Percentiles rank a stretch among this genome's conserved stretches.
Conservation (phyloP, 2,329 filamentous ascomycete genomes). For the Alternaria tenuissima region DNA sequence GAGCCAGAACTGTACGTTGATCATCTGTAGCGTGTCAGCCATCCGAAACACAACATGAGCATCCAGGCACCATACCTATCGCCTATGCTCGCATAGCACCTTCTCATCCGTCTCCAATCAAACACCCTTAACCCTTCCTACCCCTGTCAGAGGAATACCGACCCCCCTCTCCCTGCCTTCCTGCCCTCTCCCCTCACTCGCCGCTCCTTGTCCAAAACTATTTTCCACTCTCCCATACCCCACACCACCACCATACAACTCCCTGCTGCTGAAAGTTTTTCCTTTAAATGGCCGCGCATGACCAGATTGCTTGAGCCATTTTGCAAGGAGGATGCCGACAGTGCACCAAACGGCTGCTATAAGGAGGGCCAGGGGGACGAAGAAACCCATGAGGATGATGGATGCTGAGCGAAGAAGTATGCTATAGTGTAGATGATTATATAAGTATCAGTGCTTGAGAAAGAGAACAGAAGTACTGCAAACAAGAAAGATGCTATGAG, state of each 20-base stretch:
- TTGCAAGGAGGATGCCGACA: slow-evolving; percentile 28
- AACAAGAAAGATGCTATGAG: not conserved
- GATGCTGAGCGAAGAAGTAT: not conserved
- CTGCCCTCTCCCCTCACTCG: not conserved
- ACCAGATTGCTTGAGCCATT: slow-evolving; percentile 30
- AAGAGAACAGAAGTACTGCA: too few relatives aligned
- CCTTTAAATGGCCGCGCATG: slow-evolving; percentile 23
- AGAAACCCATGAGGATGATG: slow-evolving; percentile 9
- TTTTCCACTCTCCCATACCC: slow-evolving; percentile 16
- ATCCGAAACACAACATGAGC: not conserved
- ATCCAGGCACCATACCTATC: not conserved
- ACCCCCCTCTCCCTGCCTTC: slow-evolving; percentile 11
- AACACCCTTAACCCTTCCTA: slow-evolving; percentile 29
- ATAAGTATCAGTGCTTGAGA: not conserved
- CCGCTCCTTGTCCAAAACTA: not conserved
- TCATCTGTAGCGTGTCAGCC: not conserved
- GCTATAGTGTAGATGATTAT: not conserved
- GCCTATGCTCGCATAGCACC: not conserved
- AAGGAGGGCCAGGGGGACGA: slow-evolving; percentile 25
- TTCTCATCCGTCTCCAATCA: not conserved
- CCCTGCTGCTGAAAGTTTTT: slow-evolving; percentile 7
- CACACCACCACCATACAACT: slow-evolving; percentile 19
- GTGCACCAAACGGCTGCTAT: slow-evolving; percentile 27
- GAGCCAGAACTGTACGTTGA: not conserved
- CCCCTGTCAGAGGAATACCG: slow-evolving; percentile 21